Conservation (phyloP, 2,329 filamentous ascomycete genomes). For the Cladophialophora psammophila region DNA sequence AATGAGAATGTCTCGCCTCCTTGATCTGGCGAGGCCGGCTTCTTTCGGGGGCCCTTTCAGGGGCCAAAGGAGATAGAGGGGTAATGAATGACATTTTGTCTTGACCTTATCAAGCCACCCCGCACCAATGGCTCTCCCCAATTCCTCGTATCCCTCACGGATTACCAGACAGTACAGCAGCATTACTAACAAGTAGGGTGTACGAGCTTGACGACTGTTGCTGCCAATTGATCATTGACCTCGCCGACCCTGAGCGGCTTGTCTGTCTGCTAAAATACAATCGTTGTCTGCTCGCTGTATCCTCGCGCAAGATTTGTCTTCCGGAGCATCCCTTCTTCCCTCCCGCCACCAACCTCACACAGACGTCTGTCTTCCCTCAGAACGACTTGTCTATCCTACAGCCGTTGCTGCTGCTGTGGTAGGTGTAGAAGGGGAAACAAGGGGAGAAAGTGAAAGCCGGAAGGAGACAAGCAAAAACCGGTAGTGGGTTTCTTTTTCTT, state of each 20-base stretch:
- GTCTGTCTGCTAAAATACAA: neutral
- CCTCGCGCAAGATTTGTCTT: neutral
- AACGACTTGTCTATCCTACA: neutral
- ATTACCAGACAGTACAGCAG: too few species aligned
- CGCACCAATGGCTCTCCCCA: slow-evolving; percentile 2
- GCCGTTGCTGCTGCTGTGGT: neutral
- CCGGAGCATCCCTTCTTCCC: neutral
- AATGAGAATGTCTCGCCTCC: neutral
- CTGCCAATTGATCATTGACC: neutral
- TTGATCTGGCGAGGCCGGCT: neutral
- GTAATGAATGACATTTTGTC: neutral
- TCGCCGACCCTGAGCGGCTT: neutral
- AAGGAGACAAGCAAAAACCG: neutral
- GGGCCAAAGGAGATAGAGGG: neutral
- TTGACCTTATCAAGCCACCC: slow-evolving; percentile 17
- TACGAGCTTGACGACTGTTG: neutral
- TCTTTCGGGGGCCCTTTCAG: neutral
- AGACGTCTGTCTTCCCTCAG: neutral
- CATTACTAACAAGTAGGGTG: too few species aligned
- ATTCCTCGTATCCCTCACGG: neutral
- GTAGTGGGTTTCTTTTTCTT: neutral
- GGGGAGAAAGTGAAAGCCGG: slow-evolving; percentile 1
- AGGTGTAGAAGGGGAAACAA: slow-evolving; percentile 4
- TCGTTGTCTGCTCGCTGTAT: neutral
- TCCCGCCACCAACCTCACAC: neutral